phyloP scores from a whole-genome alignment of 352 stramenopile species.

The Lagenidium giganteum region DNA sequence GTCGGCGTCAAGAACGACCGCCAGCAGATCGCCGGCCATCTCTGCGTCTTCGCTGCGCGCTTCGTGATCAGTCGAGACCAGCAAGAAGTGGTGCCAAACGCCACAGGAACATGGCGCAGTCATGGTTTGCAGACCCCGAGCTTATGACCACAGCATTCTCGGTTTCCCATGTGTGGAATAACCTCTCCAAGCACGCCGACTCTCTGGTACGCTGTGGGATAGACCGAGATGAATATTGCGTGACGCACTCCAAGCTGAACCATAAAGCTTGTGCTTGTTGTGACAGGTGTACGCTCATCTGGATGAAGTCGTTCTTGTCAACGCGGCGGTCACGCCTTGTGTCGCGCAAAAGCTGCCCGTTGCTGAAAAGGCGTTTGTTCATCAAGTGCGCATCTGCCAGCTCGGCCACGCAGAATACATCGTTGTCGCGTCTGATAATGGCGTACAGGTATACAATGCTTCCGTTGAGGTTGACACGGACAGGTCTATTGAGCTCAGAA shows the following conservation, averaged over 20 bases:
- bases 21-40: no score
- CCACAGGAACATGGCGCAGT: conserved; percentile 41
- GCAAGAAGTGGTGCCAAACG: no score
- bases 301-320: conserved; percentile 41
- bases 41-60: no score
- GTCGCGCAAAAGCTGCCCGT: conserved; percentile 34
- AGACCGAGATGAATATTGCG: no score
- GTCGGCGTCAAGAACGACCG: no score
- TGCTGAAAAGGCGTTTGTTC: conserved; percentile 38
- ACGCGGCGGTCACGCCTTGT: conserved; percentile 33
- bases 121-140: conserved; percentile 42
- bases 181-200: conserved; percentile 43
- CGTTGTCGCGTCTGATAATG: conserved; percentile 58
- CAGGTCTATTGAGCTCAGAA: no score
- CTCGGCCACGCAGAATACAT: conserved; percentile 40
- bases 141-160: conserved; percentile 34
- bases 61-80: no score
- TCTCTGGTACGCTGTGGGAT: conserved; percentile 27
- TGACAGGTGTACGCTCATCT: conserved; percentile 36
- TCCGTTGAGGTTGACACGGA: no score
- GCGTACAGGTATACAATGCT: conserved; percentile 31
- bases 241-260: no score
- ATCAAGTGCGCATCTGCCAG: conserved; percentile 61
- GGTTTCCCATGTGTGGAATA: conserved; percentile 48
- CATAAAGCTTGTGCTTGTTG: no score